Percentiles rank a stretch among this genome's conserved stretches.
These are phyloP conservation scores for Kluyveromyces starmeri DNA, from an alignment of 805 yeast genomes.

Conservation along the genomic window DNA sequence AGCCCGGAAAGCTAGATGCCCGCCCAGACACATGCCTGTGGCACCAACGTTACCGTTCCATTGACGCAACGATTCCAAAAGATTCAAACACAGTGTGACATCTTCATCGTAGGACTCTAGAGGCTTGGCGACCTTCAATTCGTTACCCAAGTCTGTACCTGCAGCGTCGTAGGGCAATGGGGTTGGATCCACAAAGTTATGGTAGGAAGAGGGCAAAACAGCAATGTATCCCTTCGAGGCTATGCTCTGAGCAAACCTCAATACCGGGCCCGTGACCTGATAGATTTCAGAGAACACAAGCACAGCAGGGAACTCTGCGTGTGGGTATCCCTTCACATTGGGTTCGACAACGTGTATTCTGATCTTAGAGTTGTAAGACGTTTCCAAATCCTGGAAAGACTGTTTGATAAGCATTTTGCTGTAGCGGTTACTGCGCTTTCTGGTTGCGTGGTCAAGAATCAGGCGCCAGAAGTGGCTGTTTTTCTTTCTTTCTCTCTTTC, in stretches of 20 bases:
- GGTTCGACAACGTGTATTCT: constrained; percentile 63
- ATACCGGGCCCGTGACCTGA: constrained; percentile 77
- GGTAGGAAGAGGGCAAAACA: constrained; percentile 74
- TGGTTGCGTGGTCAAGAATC: no score
- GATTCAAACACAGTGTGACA: constrained; percentile 52
- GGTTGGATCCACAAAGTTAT: constrained; percentile 57
- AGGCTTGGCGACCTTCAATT: constrained; percentile 57
- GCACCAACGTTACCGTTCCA: constrained; percentile 67
- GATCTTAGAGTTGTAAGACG: constrained; percentile 59
- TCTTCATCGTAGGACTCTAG: constrained; percentile 71
- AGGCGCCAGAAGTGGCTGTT: no score
- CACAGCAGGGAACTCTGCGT: constrained; percentile 74
- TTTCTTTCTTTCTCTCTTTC: no score
- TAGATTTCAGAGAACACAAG: constrained; percentile 72
- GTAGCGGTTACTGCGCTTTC: no score
- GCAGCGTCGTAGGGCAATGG: constrained; percentile 59
- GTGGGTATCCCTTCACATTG: constrained; percentile 60
- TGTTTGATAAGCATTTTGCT: constrained; percentile 60
- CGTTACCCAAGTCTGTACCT: constrained; percentile 71
- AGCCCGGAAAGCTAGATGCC: constrained; percentile 69
- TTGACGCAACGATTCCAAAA: constrained; percentile 46
- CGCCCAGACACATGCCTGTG: constrained; percentile 84
- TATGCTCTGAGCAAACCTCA: constrained; percentile 66
- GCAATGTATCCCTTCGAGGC: constrained; percentile 75
- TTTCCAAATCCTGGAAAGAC: constrained; percentile 50